Conservation (phyloP, 176 grass and related monocot genomes). For the Avena atlantica region DNA sequence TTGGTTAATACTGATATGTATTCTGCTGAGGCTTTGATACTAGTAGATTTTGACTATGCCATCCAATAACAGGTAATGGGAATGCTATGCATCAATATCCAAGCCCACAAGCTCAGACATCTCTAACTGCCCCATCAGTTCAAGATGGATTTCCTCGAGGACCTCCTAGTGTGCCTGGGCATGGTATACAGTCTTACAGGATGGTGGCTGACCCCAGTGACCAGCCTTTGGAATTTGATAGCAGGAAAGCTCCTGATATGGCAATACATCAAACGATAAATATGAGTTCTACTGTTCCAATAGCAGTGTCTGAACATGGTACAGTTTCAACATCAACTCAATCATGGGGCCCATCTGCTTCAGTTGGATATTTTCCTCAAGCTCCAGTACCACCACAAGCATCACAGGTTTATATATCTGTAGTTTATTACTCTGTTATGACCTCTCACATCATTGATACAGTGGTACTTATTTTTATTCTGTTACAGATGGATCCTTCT, state of each 20-base stretch:
- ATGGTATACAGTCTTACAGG: constrained; percentile 43
- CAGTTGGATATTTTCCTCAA: constrained; percentile 60
- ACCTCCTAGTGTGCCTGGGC: constrained; percentile 43
- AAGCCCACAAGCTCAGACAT: constrained; percentile 50
- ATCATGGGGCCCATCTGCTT: constrained; percentile 70
- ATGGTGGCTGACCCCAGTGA: constrained; percentile 61
- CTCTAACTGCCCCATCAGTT: constrained; percentile 52
- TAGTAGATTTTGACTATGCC: constrained; percentile 39
- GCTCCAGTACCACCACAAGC: constrained; percentile 50
- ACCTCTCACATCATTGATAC: constrained; percentile 16
- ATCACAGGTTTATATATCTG: constrained; percentile 57
- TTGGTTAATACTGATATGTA: constrained; percentile 26
- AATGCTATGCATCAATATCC: constrained; percentile 58
- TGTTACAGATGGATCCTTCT: constrained; percentile 70
- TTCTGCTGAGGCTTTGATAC: constrained; percentile 9
- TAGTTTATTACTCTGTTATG: constrained; percentile 15
- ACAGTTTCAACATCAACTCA: constrained; percentile 48
- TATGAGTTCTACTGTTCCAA: constrained; percentile 51
- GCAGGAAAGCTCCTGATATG: constrained; percentile 55
- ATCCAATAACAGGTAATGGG: constrained; percentile 54
- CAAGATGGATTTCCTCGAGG: constrained; percentile 66
- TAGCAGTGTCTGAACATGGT: constrained; percentile 60
- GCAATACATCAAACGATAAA: constrained; percentile 50
- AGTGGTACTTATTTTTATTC: constrained; percentile 39
- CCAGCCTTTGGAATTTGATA: constrained; percentile 67